phyloP scores from a whole-genome alignment of 2,329 filamentous ascomycete species.

The Hypoxylon sp. region DNA sequence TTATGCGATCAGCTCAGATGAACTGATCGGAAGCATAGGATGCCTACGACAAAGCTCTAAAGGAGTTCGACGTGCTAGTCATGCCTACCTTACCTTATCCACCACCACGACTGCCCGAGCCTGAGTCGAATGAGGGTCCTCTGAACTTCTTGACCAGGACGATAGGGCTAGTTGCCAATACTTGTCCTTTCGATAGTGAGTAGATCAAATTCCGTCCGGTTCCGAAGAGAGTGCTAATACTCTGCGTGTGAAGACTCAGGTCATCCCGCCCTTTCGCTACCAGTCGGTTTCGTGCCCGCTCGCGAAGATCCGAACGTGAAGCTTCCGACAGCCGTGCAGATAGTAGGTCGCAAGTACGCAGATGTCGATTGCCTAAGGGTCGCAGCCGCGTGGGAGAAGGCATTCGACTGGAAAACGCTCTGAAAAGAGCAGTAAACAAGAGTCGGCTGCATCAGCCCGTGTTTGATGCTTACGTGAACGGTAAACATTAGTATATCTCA shows the following conservation, averaged over 20 bases:
- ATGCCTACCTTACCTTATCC: slow-evolving; percentile 47
- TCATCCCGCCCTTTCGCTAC: slow-evolving; percentile 49
- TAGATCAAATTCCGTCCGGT: background rate
- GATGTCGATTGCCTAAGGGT: slow-evolving; percentile 47
- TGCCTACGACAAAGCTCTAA: slow-evolving; percentile 45
- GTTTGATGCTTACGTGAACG: background rate
- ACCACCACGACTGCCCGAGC: slow-evolving; percentile 38
- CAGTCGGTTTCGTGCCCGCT: slow-evolving; percentile 49
- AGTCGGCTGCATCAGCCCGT: background rate
- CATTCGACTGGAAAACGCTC: slow-evolving; percentile 47
- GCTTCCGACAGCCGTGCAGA: slow-evolving; percentile 48
- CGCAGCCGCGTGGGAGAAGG: slow-evolving; percentile 49
- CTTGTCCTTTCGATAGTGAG: slow-evolving; percentile 45
- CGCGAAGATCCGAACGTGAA: slow-evolving; percentile 45
- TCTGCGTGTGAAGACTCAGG: slow-evolving; percentile 41
- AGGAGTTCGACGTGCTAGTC: slow-evolving; percentile 47
- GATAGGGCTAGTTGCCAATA: slow-evolving; percentile 44
- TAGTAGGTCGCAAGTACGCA: slow-evolving; percentile 48
- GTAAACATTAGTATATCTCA: background rate
- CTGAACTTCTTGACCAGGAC: slow-evolving; percentile 35
- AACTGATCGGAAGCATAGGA: slow-evolving; percentile 38
- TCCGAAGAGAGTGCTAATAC: background rate
- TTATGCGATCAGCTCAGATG: background rate
- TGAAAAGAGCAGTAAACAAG: background rate
- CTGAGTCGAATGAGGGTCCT: slow-evolving; percentile 30